Evolutionary conservation across 495 filamentous ascomycete genomes (phyloP).

Genomic region (Halenospora varia): DNA sequence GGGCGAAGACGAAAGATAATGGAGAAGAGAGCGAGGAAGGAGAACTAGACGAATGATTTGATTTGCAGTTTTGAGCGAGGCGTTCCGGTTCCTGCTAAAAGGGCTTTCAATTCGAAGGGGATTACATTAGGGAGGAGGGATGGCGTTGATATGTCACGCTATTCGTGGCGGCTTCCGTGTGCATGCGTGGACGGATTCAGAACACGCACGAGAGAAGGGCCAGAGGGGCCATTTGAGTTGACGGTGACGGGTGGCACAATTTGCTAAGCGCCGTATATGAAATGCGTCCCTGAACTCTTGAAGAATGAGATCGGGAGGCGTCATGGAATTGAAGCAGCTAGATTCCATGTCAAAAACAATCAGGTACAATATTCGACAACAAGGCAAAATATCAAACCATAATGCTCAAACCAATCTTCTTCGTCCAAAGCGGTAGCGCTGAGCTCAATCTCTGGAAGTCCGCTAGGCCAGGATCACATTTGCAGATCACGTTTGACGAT

Average conservation of each 20-base stretch:
- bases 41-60: slow-evolving; percentile 11
- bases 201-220: too few relatives aligned
- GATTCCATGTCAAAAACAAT: too few relatives aligned
- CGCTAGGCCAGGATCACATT: too few relatives aligned
- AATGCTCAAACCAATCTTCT: background rate
- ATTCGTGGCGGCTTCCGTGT: too few relatives aligned
- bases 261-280: too few relatives aligned
- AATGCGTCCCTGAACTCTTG: too few relatives aligned
- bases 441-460: too few relatives aligned
- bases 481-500: too few relatives aligned
- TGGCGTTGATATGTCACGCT: background rate
- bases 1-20: background rate
- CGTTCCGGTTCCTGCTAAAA: background rate
- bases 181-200: too few relatives aligned
- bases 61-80: background rate
- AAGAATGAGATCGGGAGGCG: background rate
- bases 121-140: background rate
- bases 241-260: too few relatives aligned
- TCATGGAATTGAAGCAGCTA: background rate
- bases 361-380: background rate
- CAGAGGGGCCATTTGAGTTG: too few relatives aligned
- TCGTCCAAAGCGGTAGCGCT: too few relatives aligned
- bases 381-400: background rate
- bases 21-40: slow-evolving; percentile 12
- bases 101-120: background rate